Evolutionary conservation across 495 filamentous ascomycete species (phyloP).

Genomic region (Talaromyces nanjingensis): DNA sequence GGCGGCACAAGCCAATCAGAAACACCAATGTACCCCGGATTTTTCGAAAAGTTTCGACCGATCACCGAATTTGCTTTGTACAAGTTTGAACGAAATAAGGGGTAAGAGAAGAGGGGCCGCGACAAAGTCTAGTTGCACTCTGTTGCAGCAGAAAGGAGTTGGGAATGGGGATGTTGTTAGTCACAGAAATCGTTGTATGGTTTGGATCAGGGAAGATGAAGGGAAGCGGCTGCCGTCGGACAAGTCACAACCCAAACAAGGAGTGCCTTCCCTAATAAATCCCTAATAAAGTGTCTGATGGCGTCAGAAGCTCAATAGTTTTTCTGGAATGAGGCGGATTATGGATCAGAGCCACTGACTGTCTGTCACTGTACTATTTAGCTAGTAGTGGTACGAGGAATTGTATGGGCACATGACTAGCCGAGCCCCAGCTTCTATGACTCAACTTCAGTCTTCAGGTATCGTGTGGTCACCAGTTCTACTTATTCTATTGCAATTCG

Average conservation of each 20-base stretch:
- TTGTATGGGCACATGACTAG: background rate
- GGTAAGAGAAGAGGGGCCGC: slow-evolving; percentile 21
- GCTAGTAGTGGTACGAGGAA: background rate
- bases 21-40: slow-evolving; percentile 31
- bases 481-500: background rate
- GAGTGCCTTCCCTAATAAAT: background rate
- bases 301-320: background rate
- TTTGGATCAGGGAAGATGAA: background rate
- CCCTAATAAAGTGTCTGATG: background rate
- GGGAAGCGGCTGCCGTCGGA: slow-evolving; percentile 3
- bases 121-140: slow-evolving; percentile 10
- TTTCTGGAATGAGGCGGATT: background rate
- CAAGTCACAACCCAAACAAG: background rate
- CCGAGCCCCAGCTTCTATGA: background rate
- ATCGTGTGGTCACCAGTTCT: background rate
- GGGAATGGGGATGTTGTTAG: slow-evolving; percentile 32
- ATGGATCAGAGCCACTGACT: background rate
- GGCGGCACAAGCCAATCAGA: slow-evolving; percentile 1
- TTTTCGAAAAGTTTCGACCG: slow-evolving; percentile 16
- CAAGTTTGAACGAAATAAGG: background rate
- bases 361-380: background rate
- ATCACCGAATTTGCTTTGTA: slow-evolving; percentile 5
- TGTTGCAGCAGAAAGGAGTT: slow-evolving; percentile 6
- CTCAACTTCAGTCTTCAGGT: background rate
- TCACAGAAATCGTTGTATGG: slow-evolving; percentile 29